phyloP scores from a whole-genome alignment of 2,329 filamentous ascomycete species.

The Cladosporium sp. region DNA sequence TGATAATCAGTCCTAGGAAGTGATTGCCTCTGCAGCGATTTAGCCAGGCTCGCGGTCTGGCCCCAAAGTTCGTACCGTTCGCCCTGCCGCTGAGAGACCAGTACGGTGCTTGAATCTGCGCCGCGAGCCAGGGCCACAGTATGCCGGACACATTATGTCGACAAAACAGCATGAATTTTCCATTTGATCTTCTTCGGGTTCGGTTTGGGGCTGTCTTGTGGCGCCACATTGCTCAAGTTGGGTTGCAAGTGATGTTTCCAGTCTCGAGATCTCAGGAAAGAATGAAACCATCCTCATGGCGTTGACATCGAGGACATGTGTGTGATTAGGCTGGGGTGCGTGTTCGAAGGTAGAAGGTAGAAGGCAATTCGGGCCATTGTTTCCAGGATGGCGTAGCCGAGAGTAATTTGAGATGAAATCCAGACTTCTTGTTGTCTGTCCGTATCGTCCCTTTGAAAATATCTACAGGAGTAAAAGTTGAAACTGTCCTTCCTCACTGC shows the following conservation, averaged over 20 bases:
- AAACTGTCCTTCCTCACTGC: background rate
- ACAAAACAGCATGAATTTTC: background rate
- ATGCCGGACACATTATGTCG: background rate
- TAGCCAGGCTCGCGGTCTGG: too few species aligned
- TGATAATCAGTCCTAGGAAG: background rate
- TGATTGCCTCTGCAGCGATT: background rate
- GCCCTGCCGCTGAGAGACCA: too few species aligned
- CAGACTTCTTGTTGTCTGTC: background rate
- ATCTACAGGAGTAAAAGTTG: background rate
- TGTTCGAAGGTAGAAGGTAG: background rate
- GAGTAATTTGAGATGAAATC: background rate
- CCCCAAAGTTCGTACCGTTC: too few species aligned
- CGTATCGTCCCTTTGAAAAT: background rate
- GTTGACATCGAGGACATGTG: background rate
- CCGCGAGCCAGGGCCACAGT: background rate
- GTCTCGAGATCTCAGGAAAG: background rate
- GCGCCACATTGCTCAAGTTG: background rate
- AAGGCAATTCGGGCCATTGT: background rate
- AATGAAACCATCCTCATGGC: background rate
- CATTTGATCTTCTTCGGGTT: background rate
- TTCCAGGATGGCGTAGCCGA: background rate
- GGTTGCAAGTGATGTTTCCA: background rate
- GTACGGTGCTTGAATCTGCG: too few species aligned
- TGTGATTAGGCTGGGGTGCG: background rate
- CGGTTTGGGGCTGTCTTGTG: background rate